Evolutionary conservation across 148 eudicot genomes (phyloP), one percentile per base, ranked within the genome.

Genomic region (Mesembryanthemum crystallinum): DNA sequence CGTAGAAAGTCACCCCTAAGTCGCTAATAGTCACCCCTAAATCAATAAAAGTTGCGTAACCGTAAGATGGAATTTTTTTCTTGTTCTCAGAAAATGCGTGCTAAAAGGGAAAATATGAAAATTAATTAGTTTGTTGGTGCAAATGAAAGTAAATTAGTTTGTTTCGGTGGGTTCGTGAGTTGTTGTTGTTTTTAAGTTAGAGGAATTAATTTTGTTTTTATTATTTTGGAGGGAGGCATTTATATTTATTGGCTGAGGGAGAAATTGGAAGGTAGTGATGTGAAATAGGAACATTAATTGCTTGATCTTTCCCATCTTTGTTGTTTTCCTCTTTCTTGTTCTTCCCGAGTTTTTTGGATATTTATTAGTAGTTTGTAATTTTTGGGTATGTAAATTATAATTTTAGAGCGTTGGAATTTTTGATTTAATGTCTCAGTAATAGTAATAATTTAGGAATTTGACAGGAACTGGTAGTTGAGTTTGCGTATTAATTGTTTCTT

Each of bases 191-290:
- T n/a, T 12, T 49, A 12, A 49, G 15, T 9, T 13, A 3, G 55
- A 13, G 13, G 20, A 12, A 0, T 49, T 49, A 10, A 42, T 67
- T 25, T 17, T 20, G 20, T 51, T 55, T 71, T 33, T 71, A 20
- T 12, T 55, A n/a, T n/a, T n/a, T 32, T 25, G 63, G 29, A 20
- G 55, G 15, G 55, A 49, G 15, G 12, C 4, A 12, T 49, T 12
- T 49, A 49, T n/a, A 17, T 49, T 12, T 12, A 12, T 10, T 12
- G 15, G 15, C 4, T 49, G 12, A 1, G 64, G 63, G 45, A n/a
- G 12, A 4, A 71, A 54, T 32, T 55, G 74, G 63, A 67, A 43
- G 30, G 13, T 71, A 70, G 45, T 55, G 63, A 71, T 71, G 74
- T 71, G 74, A 71, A 71, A 71, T 71, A 8, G 15, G 1, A 63